These are phyloP conservation scores for Grosmannia huntii DNA, from an alignment of 2,329 filamentous ascomycete species.

Conservation along the genomic window DNA sequence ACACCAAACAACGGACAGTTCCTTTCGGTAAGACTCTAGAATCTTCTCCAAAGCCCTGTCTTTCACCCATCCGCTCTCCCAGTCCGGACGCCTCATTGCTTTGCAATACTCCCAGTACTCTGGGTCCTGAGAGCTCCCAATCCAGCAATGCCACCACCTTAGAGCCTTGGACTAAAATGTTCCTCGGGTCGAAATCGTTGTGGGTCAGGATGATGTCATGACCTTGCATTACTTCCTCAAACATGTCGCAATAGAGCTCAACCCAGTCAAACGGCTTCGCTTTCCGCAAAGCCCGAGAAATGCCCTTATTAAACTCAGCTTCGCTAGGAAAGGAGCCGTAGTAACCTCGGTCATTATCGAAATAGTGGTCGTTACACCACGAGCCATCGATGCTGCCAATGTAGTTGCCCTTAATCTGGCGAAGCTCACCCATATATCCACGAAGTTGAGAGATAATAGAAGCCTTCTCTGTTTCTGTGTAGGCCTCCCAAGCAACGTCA, in stretches of 20 bases:
- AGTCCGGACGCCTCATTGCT: not conserved
- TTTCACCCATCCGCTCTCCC: not conserved
- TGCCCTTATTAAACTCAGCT: not conserved
- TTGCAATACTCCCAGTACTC: slow-evolving; percentile 24
- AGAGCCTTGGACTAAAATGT: slow-evolving; percentile 18
- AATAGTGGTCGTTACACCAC: not conserved
- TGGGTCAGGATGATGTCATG: slow-evolving; percentile 20
- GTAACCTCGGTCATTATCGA: not conserved
- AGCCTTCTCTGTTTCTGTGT: not conserved
- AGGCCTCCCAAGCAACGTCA: not conserved
- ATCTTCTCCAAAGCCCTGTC: not conserved
- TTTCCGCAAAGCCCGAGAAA: not conserved
- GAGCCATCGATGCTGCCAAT: not conserved
- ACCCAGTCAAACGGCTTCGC: not conserved
- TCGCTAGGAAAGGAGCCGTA: not conserved
- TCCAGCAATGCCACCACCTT: slow-evolving; percentile 19
- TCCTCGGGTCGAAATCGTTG: slow-evolving; percentile 20
- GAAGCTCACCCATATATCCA: not conserved
- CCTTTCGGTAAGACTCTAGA: not conserved
- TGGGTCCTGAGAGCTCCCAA: slow-evolving; percentile 22
- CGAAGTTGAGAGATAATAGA: not conserved
- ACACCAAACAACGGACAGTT: slow-evolving; percentile 3
- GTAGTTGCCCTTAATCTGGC: not conserved
- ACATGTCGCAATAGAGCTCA: not conserved
- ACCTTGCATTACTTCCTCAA: not conserved